Conservation (phyloP, 2,329 filamentous ascomycete species). For the Mycocentrospora acerina region DNA sequence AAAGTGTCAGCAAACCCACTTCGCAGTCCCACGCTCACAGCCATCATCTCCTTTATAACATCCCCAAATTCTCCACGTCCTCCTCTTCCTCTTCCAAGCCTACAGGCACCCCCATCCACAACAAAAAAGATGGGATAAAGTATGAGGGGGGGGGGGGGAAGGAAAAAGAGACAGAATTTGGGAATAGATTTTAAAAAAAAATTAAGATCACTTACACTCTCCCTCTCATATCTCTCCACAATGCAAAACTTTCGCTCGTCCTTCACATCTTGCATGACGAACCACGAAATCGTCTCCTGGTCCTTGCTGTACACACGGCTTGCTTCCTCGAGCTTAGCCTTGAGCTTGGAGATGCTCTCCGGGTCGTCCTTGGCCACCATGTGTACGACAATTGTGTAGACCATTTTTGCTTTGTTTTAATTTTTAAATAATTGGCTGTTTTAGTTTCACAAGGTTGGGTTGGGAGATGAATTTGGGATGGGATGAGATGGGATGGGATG, state of each 20-base stretch:
- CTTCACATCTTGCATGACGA: slow-evolving; percentile 74
- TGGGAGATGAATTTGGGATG: no score
- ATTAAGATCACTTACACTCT: slow-evolving; percentile 58
- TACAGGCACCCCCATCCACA: no score
- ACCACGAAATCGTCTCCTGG: slow-evolving; percentile 66
- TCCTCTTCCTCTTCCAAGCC: no score
- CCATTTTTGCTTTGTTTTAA: slow-evolving; percentile 56
- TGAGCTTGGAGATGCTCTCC: slow-evolving; percentile 65
- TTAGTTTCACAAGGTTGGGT: no score
- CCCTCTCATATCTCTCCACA: slow-evolving; percentile 71
- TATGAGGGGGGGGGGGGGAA: neutral
- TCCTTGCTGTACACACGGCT: slow-evolving; percentile 71
- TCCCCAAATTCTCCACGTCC: no score
- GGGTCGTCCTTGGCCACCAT: slow-evolving; percentile 68
- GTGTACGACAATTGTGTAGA: slow-evolving; percentile 70
- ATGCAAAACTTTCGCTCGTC: slow-evolving; percentile 72
- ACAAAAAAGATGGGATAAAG: neutral
- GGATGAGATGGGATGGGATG: no score
- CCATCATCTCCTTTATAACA: no score
- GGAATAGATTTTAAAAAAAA: no score
- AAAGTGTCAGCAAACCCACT: neutral
- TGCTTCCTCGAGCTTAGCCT: slow-evolving; percentile 74
- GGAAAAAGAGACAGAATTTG: neutral
- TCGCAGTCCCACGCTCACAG: no score
- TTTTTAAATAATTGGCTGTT: no score